Conservation (phyloP, 2,329 filamentous ascomycete species). For the Dactylonectria macrodidyma region DNA sequence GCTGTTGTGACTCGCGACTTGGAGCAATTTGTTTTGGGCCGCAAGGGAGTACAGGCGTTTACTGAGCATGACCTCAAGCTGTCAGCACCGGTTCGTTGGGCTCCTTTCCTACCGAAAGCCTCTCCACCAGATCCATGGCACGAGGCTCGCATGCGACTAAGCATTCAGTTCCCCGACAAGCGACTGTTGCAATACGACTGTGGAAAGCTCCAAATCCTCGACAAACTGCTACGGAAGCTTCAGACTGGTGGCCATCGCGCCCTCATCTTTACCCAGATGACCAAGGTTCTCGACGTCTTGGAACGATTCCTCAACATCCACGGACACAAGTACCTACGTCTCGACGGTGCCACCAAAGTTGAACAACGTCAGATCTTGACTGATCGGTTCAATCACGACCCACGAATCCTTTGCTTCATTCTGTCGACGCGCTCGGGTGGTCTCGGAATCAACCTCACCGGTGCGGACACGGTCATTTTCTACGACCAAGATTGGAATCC, state of each 20-base stretch:
- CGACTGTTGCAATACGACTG: constrained; percentile 98
- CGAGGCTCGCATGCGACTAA: constrained; percentile 90
- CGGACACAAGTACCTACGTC: constrained; percentile 93
- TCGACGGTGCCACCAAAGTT: constrained; percentile 97
- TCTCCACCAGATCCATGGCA: constrained; percentile 86
- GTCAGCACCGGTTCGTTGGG: constrained; percentile 69
- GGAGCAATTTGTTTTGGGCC: constrained; percentile 76
- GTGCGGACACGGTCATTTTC: constrained; percentile 97
- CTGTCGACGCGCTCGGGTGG: constrained; percentile 95
- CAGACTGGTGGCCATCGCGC: constrained; percentile 93
- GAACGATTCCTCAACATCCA: constrained; percentile 99
- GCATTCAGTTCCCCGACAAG: constrained; percentile 97
- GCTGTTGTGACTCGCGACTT: constrained; percentile 87
- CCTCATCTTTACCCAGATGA: constrained; percentile 99
- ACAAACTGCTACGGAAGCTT: constrained; percentile 86
- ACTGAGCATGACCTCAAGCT: constrained; percentile 70
- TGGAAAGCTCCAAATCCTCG: constrained; percentile 93
- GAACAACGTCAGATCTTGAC: constrained; percentile 96
- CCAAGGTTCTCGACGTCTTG: constrained; percentile 95
- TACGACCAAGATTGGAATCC: constrained; percentile 99
- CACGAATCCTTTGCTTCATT: constrained; percentile 94
- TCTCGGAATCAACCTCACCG: constrained; percentile 95
- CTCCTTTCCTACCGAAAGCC: constrained; percentile 70
- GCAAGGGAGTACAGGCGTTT: constrained; percentile 70
- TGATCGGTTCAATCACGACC: constrained; percentile 96